Conservation (phyloP, 805 yeast species). For the Groenewaldozyma salmanticensis region DNA sequence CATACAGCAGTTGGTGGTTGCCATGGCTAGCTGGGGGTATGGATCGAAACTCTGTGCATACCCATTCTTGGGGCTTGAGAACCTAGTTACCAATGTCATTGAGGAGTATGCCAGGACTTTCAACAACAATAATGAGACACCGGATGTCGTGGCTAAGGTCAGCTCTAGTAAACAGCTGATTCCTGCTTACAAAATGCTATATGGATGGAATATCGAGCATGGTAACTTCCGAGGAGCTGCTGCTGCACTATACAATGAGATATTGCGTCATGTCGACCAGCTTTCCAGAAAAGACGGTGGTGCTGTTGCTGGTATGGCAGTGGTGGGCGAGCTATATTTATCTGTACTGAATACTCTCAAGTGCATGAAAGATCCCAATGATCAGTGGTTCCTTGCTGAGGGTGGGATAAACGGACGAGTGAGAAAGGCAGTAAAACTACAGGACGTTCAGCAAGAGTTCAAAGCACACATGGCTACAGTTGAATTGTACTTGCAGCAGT, state of each 20-base stretch:
- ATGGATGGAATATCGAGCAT: constrained; percentile 40
- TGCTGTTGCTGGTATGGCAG: neutral
- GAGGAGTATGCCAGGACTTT: constrained; percentile 13
- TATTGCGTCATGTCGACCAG: too few species aligned
- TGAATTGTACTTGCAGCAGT: too few species aligned
- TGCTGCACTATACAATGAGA: constrained; percentile 5
- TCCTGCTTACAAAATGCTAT: constrained; percentile 41
- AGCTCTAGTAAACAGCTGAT: constrained; percentile 27
- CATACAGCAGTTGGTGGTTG: constrained; percentile 15
- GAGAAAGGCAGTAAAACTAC: too few species aligned
- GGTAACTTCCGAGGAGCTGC: constrained; percentile 39
- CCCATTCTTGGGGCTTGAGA: constrained; percentile 36
- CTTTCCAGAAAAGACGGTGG: neutral
- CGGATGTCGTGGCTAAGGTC: constrained; percentile 5
- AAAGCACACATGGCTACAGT: too few species aligned
- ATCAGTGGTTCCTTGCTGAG: constrained; percentile 23
- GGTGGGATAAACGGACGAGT: constrained; percentile 1
- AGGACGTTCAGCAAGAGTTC: constrained; percentile 56
- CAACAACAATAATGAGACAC: neutral
- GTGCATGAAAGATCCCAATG: constrained; percentile 14
- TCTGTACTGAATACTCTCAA: constrained; percentile 22
- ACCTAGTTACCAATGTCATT: constrained; percentile 35
- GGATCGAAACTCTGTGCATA: constrained; percentile 33
- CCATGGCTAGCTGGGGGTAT: constrained; percentile 27
- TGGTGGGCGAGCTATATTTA: constrained; percentile 17